phyloP scores from a whole-genome alignment of 768 basidiomycete species.

The Tulasnella calospora region DNA sequence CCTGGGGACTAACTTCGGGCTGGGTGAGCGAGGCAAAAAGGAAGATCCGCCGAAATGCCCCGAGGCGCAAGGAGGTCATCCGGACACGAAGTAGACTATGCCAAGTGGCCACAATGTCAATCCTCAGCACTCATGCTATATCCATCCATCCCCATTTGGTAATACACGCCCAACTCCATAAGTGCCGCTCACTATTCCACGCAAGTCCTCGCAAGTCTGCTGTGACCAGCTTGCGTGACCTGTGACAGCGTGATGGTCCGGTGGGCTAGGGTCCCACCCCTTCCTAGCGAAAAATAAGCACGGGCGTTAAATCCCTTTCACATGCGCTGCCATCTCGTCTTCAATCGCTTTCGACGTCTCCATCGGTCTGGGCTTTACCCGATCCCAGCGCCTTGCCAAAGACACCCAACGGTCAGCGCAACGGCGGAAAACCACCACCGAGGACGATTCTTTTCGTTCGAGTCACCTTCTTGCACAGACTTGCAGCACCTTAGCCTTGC shows the following conservation, averaged over 20 bases:
- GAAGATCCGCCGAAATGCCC: slow-evolving; percentile 17
- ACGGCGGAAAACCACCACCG: not conserved
- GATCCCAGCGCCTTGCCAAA: not conserved
- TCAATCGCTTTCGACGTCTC: not conserved
- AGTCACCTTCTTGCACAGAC: not conserved
- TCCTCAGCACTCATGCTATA: not conserved
- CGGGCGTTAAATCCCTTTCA: not conserved
- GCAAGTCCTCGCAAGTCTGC: too few species aligned
- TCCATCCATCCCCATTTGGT: not conserved
- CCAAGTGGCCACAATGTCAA: not conserved
- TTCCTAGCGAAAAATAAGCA: not conserved
- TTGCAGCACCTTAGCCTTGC: not conserved
- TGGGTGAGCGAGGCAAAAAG: slow-evolving; percentile 13
- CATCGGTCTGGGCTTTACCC: not conserved
- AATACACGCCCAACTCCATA: not conserved
- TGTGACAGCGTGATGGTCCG: not conserved
- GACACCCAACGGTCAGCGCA: not conserved
- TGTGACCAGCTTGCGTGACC: not conserved
- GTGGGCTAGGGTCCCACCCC: not conserved
- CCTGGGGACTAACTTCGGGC: slow-evolving; percentile 6
- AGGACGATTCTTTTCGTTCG: not conserved
- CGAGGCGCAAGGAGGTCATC: slow-evolving; percentile 15
- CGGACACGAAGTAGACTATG: slow-evolving; percentile 5
- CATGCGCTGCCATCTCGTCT: not conserved
- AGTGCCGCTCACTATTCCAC: not conserved